Evolutionary conservation across 2,329 filamentous ascomycete genomes (phyloP), one percentile per base, ranked within the genome.

Genomic region (Dactylellina leptospora): DNA sequence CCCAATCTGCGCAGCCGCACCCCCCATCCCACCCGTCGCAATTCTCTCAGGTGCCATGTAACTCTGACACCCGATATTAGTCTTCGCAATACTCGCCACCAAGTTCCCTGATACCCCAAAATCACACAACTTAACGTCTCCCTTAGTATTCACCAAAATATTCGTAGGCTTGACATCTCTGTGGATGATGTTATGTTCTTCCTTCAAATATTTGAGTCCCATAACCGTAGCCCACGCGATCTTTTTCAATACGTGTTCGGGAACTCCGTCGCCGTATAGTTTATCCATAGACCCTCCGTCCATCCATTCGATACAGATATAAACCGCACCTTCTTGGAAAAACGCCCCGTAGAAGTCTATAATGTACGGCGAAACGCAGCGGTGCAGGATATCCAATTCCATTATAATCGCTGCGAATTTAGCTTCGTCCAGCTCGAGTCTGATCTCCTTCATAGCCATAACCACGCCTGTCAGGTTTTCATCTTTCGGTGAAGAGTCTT

Each of bases 231-330:
- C 89, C 74, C 95, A 86, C 0, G 93, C 92, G 74, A 99, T 95
- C 79, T 97, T 97, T 60, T 88, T 87, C 55, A 99, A 82, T 0
- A 99, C 88, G 42, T 86, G 86, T 79, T 99, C 95, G 0, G 95
- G 92, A 8, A 99, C 89, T 45, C 95, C 95, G 70, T 93, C 91
- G 9, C 86, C 86, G 79, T 99, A 99, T 10, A 99, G 82, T 80
- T 97, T 97, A 83, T 99, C 95, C 78, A 97, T 93, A 36, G 93
- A 97, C 5, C 95, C 95, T 48, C 95, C 95, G 78, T 99, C 93
- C 95, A 99, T 99, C 81, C 92, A 96, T 81, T 99, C 95, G 80
- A 99, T 96, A 81, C 95, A 99, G 80, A 99, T 97, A 80, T 99
- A 99, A 1, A 99, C 95, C 0, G 95, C 95, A 25, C 95, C 93